Base-by-base conservation (phyloP, 495 filamentous ascomycete genomes). In the Penicillium canariense region DNA sequence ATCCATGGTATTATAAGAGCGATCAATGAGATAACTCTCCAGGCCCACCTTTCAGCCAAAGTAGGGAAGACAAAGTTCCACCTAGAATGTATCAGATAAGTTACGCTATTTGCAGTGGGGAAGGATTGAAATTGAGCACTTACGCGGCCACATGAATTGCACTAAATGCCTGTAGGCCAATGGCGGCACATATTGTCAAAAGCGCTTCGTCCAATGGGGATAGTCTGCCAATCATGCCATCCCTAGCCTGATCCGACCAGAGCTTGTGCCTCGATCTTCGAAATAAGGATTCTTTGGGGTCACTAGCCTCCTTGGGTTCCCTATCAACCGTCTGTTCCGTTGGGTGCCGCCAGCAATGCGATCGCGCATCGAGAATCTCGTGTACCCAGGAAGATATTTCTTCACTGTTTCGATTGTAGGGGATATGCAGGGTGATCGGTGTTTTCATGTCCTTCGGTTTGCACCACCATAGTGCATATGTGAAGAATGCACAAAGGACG, bases 121-220 rank as follows among this genome's bases (percentile, higher is more conserved):
- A 45, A 45, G 8, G 43, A 17, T n/a, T n/a, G 17, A 30, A 30
- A 4, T 45, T 30, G 23, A 30, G 43, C 20, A 17, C 43, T 45
- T 30, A 45, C 43, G 43, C 43, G 26, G 43, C 43, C 43, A 45
- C 43, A 45, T 45, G 43, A 45, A 45, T 45, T 25, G 14, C 43
- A 45, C 23, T 45, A 45, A 30, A 45, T n/a, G n/a, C n/a, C n/a
- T n/a, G 43, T 15, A 45, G 25, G 28, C 23, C 43, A 45, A 25
- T 45, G 43, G 28, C 43, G 27, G 43, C 43, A 30, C 17, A 45
- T 18, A 11, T 28, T n/a, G 28, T 45, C 43, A 45, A 45, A 45
- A 9, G 28, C 28, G 17, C 27, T 28, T 11, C n/a, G 27, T 45
- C 17, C 43, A 45, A 30, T n/a, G n/a, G n/a, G n/a, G n/a, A n/a